phyloP scores from a whole-genome alignment of 1,139 yeast genomes.

The Yamadazyma triangularis region DNA sequence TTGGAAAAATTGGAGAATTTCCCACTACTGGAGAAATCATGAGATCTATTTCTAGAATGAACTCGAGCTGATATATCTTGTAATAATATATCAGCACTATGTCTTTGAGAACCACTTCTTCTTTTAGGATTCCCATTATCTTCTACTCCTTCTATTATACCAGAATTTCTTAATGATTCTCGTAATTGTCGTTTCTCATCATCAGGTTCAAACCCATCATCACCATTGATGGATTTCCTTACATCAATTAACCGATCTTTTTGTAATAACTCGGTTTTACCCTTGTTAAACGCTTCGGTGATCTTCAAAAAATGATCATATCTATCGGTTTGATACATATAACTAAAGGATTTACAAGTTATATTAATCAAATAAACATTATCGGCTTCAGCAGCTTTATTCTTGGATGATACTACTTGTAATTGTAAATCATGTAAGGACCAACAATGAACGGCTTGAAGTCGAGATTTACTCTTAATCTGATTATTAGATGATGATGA shows the following conservation, averaged over 20 bases:
- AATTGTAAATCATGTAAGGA: conserved; percentile 61
- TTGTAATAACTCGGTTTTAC: conserved; percentile 56
- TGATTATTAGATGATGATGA: conserved; percentile 21
- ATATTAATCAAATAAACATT: conserved; percentile 45
- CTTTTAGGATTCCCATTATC: conserved; percentile 16
- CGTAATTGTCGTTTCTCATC: conserved; percentile 41
- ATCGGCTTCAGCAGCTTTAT: conserved; percentile 15
- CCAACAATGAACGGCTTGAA: conserved; percentile 79
- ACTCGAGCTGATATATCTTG: conserved; percentile 54
- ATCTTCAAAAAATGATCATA: conserved; percentile 56
- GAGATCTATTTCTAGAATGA: conserved; percentile 51
- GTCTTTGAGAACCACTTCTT: conserved; percentile 26
- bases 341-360: conserved; percentile 44
- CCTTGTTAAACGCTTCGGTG: conserved; percentile 56
- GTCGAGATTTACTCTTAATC: conserved; percentile 23
- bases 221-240: conserved; percentile 11
- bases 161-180: conserved; percentile 38
- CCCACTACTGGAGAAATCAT: conserved; percentile 33
- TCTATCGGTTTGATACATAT: conserved; percentile 63
- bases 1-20: conserved; percentile 12
- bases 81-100: conserved; percentile 37
- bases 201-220: conserved; percentile 16
- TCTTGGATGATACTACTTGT: conserved; percentile 27
- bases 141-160: conserved; percentile 26
- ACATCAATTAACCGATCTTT: conserved; percentile 42